These are phyloP conservation scores for Cryptococcus floricola DNA, from an alignment of 1,284 basidiomycete genomes.

Conservation along the genomic window DNA sequence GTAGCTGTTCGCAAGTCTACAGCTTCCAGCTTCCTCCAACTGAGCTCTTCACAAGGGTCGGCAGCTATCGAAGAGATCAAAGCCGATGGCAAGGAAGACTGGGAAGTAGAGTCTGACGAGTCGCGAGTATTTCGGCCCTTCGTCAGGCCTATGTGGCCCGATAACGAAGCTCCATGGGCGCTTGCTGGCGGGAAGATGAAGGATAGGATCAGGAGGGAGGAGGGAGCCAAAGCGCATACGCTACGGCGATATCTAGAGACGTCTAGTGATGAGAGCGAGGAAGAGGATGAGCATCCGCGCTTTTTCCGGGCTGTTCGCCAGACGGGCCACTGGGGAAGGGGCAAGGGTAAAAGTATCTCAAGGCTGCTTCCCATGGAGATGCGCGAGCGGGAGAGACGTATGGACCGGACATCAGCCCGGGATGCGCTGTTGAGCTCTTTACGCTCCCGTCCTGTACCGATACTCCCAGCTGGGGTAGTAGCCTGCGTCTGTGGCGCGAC, in stretches of 20 bases:
- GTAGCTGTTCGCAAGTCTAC: slow-evolving; percentile 40
- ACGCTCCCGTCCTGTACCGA: slow-evolving; percentile 19
- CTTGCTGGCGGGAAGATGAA: slow-evolving; percentile 25
- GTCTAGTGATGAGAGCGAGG: slow-evolving; percentile 37
- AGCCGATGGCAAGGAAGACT: slow-evolving; percentile 21
- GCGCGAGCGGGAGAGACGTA: background rate
- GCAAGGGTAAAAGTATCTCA: slow-evolving; percentile 28
- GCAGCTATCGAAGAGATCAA: slow-evolving; percentile 31
- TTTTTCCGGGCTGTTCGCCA: background rate
- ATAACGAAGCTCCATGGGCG: slow-evolving; percentile 38
- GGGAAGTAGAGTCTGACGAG: slow-evolving; percentile 19
- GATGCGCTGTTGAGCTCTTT: slow-evolving; percentile 24
- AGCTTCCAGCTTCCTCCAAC: slow-evolving; percentile 38
- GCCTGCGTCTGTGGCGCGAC: slow-evolving; percentile 34
- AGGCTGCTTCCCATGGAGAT: slow-evolving; percentile 12
- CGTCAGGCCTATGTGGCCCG: slow-evolving; percentile 38
- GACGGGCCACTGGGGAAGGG: slow-evolving; percentile 11
- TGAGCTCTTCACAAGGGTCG: slow-evolving; percentile 18
- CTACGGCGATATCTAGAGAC: slow-evolving; percentile 40
- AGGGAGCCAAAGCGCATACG: slow-evolving; percentile 26
- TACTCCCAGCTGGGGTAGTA: slow-evolving; percentile 26
- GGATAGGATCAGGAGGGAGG: slow-evolving; percentile 28
- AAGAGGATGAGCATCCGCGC: slow-evolving; percentile 21
- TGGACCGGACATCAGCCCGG: slow-evolving; percentile 4
- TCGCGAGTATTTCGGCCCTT: background rate